These are phyloP conservation scores for Trichaptum fuscoviolaceum DNA, from an alignment of 768 basidiomycete genomes.

Conservation along the genomic window DNA sequence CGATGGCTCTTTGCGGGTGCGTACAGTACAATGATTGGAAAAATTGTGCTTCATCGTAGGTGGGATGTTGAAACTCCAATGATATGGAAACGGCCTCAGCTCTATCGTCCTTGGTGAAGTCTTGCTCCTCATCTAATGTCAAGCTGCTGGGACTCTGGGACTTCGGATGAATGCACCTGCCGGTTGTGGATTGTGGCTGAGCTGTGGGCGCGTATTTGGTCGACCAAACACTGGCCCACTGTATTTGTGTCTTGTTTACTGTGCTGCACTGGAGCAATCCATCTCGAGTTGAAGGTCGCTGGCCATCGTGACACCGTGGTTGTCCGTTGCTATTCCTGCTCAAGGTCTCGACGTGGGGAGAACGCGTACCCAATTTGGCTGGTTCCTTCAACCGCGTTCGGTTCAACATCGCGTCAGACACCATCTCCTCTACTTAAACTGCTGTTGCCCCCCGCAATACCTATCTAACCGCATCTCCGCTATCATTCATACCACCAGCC, in stretches of 20 bases:
- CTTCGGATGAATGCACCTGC: neutral
- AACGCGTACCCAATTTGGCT: neutral
- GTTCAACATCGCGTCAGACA: constrained; percentile 1
- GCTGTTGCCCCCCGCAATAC: neutral
- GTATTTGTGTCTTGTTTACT: neutral
- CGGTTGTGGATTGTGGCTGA: neutral
- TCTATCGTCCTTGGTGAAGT: too few relatives aligned
- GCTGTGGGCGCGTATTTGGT: neutral
- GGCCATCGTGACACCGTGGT: neutral
- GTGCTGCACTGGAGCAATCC: neutral
- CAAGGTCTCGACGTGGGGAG: neutral
- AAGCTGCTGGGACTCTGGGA: neutral
- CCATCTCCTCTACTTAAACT: neutral
- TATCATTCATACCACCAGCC: neutral
- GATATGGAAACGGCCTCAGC: too few relatives aligned
- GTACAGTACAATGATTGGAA: too few relatives aligned
- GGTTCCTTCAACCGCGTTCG: constrained; percentile 1
- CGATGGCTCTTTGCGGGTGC: too few relatives aligned
- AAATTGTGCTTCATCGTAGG: too few relatives aligned
- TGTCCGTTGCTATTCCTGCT: neutral
- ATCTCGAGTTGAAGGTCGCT: neutral
- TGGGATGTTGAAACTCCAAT: too few relatives aligned
- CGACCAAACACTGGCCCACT: neutral
- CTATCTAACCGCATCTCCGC: neutral
- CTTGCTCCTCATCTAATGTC: neutral